Evolutionary conservation across 148 eudicot species (phyloP).

Genomic region (Cornus suecica): DNA sequence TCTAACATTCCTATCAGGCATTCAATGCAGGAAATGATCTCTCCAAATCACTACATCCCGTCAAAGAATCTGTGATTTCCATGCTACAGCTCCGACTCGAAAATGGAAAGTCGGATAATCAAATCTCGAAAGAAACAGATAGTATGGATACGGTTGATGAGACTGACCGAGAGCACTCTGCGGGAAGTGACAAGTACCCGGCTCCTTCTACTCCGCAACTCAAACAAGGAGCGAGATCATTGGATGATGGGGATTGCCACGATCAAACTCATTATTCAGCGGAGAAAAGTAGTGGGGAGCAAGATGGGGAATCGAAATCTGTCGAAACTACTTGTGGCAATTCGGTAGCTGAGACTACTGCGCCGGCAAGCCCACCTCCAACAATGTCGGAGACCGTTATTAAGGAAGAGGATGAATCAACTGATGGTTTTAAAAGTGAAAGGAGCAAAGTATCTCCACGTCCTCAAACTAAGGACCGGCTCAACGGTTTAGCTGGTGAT

Average conservation of each 20-base stretch:
- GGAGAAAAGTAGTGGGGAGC: conserved; percentile 47
- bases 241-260: conserved; percentile 57
- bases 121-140: conserved; percentile 22
- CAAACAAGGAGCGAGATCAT: conserved; percentile 57
- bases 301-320: conserved; percentile 67
- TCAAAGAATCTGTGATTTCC: conserved; percentile 56
- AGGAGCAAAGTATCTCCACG: conserved; percentile 12
- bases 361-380: conserved; percentile 29
- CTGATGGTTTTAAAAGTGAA: conserved; percentile 26
- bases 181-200: conserved; percentile 59
- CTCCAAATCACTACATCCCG: conserved; percentile 48
- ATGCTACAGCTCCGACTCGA: conserved; percentile 31
- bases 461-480: conserved; percentile 21
- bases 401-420: conserved; percentile 40
- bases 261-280: conserved; percentile 48
- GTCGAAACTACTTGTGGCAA: conserved; percentile 54
- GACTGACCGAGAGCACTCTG: conserved; percentile 33
- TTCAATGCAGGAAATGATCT: conserved; percentile 48
- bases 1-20: conserved; percentile 42
- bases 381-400: conserved; percentile 16
- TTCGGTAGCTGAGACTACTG: conserved; percentile 28
- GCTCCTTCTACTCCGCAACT: conserved; percentile 85
- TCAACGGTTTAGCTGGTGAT: conserved; percentile 12
- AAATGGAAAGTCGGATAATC: conserved; percentile 17
- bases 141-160: conserved; percentile 17